A percentile compares a stretch with the other conserved stretches of the same genome.
Evolutionary conservation across 192 early-diverging fungal species (phyloP).

Genomic region (Umbelopsis sp.): DNA sequence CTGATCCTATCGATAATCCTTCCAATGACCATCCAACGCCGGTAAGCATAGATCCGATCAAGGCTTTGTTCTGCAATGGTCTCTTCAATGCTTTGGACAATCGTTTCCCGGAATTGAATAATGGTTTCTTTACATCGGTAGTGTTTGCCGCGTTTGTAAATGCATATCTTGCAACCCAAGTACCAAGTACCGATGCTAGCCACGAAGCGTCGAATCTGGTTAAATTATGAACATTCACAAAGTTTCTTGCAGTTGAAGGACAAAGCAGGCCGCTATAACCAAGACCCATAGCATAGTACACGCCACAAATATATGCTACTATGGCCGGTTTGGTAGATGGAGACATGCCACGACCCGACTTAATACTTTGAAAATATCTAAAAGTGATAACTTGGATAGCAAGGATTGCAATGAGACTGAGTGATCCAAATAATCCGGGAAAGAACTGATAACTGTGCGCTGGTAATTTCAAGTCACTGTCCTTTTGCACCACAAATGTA

Average conservation of each 20-base stretch:
- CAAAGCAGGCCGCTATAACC: not conserved
- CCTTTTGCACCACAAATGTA: not conserved
- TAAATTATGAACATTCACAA: not conserved
- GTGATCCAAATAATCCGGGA: not conserved
- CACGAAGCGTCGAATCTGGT: not conserved
- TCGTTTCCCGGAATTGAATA: not conserved
- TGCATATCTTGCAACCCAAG: not conserved
- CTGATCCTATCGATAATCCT: not conserved
- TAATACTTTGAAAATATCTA: not conserved
- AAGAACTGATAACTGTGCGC: not conserved
- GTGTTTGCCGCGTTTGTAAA: not conserved
- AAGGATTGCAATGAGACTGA: not conserved
- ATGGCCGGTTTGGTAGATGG: not conserved
- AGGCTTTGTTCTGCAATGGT: not conserved
- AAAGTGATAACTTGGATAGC: not conserved
- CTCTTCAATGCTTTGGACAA: not conserved
- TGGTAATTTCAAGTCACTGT: not conserved
- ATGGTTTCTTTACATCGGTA: not conserved
- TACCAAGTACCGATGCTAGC: not conserved
- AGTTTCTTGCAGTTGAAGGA: not conserved
- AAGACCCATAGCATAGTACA: slow-evolving; percentile 12
- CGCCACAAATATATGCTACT: not conserved
- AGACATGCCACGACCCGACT: not conserved
- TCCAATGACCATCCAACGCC: slow-evolving; percentile 1
- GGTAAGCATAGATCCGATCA: not conserved